Evolutionary conservation across 805 yeast species (phyloP), one percentile per base, ranked within the genome.

Genomic region (Candida khao-thaluensis): DNA sequence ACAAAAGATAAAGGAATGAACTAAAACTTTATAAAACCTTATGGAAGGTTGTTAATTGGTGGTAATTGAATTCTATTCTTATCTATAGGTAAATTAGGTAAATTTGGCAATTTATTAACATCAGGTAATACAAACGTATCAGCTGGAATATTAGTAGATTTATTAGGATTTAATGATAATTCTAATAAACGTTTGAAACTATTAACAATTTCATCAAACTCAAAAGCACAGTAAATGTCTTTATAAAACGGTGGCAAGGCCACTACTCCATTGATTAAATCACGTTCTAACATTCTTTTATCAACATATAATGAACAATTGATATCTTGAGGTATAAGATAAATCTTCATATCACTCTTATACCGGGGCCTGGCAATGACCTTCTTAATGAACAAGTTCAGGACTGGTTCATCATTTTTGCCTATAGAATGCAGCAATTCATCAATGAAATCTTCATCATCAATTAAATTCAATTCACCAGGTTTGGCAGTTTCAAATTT

Each of bases 281-380:
- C 82, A 32, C 82, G 53, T 45, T 67, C 74, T 45, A 77, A 61
- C 71, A 74, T 72, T 41, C 76, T 59, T 39, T 63, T 64, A 44
- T 75, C 76, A 28, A 74, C 65, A 45, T 77, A 77, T 15, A 77
- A 44, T 2, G 71, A 66, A 40, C 57, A 47, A 38, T 64, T 52
- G 5, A 52, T 42, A 11, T 54, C 49, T 17, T 67, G 57, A 3
- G 82, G 81, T 5, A 79, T 57, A 14, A 79, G 48, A 55, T 73
- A 79, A n/a, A 79, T 72, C 51, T 77, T 74, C 85, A 79, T 79
- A 46, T 75, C 76, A 4, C 77, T 65, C 51, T 79, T 79, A 55
- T 79, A 79, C 23, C 85, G 56, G 9, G 85, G 85, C 47, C 82
- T 61, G 10, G 83, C 83, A 23, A 78, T 71, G 17, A 72, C 64